phyloP scores from a whole-genome alignment of 768 basidiomycete genomes.

The Leccinum imitatum region DNA sequence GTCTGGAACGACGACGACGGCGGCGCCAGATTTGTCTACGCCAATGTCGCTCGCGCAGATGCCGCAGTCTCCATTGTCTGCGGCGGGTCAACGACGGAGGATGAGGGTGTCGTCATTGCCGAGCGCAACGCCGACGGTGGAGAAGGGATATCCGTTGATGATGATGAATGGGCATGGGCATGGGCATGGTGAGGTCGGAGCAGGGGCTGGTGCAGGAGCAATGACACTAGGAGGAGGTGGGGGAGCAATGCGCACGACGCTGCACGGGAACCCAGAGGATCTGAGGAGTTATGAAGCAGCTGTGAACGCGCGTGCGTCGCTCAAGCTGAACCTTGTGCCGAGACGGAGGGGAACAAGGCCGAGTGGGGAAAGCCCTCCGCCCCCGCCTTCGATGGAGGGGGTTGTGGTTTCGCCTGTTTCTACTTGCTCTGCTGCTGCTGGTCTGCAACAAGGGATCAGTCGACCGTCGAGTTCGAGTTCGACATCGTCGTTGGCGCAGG shows the following conservation, averaged over 20 bases:
- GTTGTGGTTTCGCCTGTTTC: not conserved
- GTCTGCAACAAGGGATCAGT: slow-evolving; percentile 28
- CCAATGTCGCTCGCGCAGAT: slow-evolving; percentile 15
- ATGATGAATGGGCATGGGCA: slow-evolving; percentile 18
- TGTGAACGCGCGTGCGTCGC: slow-evolving; percentile 63
- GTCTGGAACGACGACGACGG: not conserved
- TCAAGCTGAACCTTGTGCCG: slow-evolving; percentile 55
- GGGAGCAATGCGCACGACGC: slow-evolving; percentile 36
- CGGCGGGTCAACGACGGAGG: slow-evolving; percentile 37
- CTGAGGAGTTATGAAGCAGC: slow-evolving; percentile 73
- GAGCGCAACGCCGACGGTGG: slow-evolving; percentile 60
- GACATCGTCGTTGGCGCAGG: slow-evolving; percentile 41
- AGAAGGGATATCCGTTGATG: slow-evolving; percentile 21
- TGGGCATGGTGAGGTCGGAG: slow-evolving; percentile 18
- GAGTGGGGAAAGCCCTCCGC: slow-evolving; percentile 9
- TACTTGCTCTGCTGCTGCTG: slow-evolving; percentile 1
- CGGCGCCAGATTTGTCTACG: slow-evolving; percentile 6
- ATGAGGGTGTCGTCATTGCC: slow-evolving; percentile 67
- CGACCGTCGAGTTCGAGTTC: slow-evolving; percentile 40
- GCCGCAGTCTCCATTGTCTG: slow-evolving; percentile 29
- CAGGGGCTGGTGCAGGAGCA: not conserved
- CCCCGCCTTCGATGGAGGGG: slow-evolving; percentile 19
- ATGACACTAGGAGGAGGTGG: slow-evolving; percentile 20
- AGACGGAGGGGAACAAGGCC: slow-evolving; percentile 33
- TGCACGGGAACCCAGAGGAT: slow-evolving; percentile 56